Base-by-base conservation (phyloP, 768 basidiomycete species). In the Mycena albidolilacea region DNA sequence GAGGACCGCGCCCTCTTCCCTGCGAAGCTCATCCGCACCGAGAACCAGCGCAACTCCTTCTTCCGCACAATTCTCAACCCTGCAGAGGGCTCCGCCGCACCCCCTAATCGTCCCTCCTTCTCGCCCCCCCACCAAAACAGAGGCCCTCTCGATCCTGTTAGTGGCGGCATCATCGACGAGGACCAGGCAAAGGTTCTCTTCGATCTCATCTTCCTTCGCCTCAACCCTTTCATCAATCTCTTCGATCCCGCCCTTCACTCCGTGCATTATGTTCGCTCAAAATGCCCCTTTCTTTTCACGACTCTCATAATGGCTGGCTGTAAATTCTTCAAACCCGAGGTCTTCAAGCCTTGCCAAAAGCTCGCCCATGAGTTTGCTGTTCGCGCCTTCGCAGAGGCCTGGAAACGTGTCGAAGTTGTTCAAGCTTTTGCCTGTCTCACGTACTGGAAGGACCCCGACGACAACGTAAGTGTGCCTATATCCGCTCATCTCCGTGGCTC, bases 211-310 rank as follows among this genome's bases (percentile, higher is more conserved):
- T 95, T 93, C 83, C 79, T 94, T 67, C 93, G 95, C 71, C 88
- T 97, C 64, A 97, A 97, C 80, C 94, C 95, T 14, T 95, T 96
- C 81, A 91, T 96, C 82, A 94, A 93, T 79, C 86, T 97, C 41
- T 95, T 97, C 79, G 96, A 97, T 83, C 94, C 95, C 46, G 85
- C 89, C n/a, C 84, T 97, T 44, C 96, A 97, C 80, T 92, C 96
- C 0, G 87, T 92, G 62, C 78, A 85, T 44, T 97, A 96, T 80
- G 91, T 97, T 77, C 94, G 96, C 77, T 85, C 87, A 23, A 91
- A 89, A 73, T 96, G 92, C 66, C 91, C 94, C 1, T 91, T 97
- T 80, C 87, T 97, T 68, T 96, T 96, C 83, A 93, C 95, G 21
- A 90, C 92, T 35, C 88, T 97, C 69, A 86, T 96, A 77, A 93